Evolutionary conservation across 2,329 filamentous ascomycete species (phyloP).

Genomic region (Didymella glomerata): DNA sequence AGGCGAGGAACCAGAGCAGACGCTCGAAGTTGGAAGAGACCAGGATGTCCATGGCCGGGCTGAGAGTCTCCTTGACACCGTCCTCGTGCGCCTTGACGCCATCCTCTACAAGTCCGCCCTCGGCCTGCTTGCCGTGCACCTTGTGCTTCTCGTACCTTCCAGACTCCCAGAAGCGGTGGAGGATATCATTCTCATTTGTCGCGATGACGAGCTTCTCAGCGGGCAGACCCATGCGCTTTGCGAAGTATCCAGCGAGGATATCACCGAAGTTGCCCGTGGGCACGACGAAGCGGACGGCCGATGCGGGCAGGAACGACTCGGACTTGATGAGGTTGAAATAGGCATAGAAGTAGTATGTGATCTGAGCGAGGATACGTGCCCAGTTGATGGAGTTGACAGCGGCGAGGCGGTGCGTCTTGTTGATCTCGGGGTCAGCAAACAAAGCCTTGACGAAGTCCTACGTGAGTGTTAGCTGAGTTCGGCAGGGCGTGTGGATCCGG

Average conservation of each 20-base stretch:
- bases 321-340: slow-evolving; percentile 82
- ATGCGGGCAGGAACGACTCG: slow-evolving; percentile 65
- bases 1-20: slow-evolving; percentile 90
- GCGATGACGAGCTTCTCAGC: slow-evolving; percentile 88
- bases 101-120: slow-evolving; percentile 63
- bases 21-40: slow-evolving; percentile 97
- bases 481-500: not conserved
- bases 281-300: slow-evolving; percentile 82
- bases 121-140: slow-evolving; percentile 64
- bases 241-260: slow-evolving; percentile 92
- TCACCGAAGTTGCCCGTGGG: slow-evolving; percentile 98
- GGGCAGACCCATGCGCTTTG: slow-evolving; percentile 87
- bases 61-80: slow-evolving; percentile 89
- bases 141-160: slow-evolving; percentile 89
- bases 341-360: slow-evolving; percentile 94
- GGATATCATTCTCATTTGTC: slow-evolving; percentile 97
- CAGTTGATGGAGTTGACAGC: slow-evolving; percentile 98
- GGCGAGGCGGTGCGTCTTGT: slow-evolving; percentile 81
- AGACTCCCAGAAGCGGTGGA: slow-evolving; percentile 92
- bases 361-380: slow-evolving; percentile 93
- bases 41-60: slow-evolving; percentile 96
- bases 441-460: slow-evolving; percentile 92
- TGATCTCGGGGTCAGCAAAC: slow-evolving; percentile 85
- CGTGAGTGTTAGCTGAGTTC: slow-evolving; percentile 31
- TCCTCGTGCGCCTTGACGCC: slow-evolving; percentile 69